phyloP scores from a whole-genome alignment of 306 rosid species.

The Canavalia ensiformis region DNA sequence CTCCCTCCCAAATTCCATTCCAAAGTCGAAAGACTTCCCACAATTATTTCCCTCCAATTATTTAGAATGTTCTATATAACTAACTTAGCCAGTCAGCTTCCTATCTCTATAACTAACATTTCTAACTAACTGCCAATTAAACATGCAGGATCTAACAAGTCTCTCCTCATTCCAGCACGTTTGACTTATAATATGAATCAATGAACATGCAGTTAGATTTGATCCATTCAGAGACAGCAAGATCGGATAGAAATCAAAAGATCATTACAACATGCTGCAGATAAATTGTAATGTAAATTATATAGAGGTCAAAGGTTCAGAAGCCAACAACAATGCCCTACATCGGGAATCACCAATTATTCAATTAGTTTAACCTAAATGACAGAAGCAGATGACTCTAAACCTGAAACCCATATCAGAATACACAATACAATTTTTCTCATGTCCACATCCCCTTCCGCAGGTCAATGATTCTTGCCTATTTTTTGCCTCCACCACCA shows the following conservation, averaged over 20 bases:
- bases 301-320: constrained; percentile 35
- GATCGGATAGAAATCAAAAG: neutral
- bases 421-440: constrained; percentile 34
- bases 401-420: constrained; percentile 47
- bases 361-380: neutral
- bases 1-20: neutral
- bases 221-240: neutral
- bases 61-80: neutral
- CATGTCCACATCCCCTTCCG: neutral
- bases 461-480: constrained; percentile 27
- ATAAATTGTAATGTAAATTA: constrained; percentile 47
- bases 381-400: constrained; percentile 40
- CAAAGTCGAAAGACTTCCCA: neutral
- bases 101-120: neutral
- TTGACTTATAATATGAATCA: neutral
- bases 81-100: neutral
- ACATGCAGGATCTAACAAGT: neutral
- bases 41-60: neutral
- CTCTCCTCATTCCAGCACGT: neutral
- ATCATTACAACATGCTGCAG: constrained; percentile 14
- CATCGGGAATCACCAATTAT: constrained; percentile 8
- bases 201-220: neutral
- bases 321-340: constrained; percentile 50
- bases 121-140: neutral
- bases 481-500: constrained; percentile 53